These are phyloP conservation scores for Filosporella fistucella DNA, from an alignment of 495 filamentous ascomycete species.

Conservation along the genomic window DNA sequence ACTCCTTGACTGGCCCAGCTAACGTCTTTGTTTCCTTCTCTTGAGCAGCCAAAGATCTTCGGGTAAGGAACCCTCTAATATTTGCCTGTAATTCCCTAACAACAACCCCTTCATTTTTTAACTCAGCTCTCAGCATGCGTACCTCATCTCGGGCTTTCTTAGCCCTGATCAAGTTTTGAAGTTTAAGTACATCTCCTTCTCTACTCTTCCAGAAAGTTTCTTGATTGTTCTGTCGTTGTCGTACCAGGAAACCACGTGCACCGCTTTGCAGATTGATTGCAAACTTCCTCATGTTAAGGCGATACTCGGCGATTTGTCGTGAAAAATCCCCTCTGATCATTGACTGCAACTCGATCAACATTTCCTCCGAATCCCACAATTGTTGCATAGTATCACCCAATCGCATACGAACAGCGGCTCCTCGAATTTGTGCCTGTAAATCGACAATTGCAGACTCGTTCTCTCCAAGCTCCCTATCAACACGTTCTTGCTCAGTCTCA, in stretches of 20 bases:
- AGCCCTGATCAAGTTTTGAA: constrained; percentile 84
- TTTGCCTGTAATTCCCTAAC: constrained; percentile 68
- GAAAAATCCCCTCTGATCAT: constrained; percentile 67
- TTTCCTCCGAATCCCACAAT: constrained; percentile 84
- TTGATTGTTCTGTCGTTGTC: constrained; percentile 55
- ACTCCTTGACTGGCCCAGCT: constrained; percentile 38
- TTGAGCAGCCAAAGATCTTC: constrained; percentile 46
- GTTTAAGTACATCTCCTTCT: constrained; percentile 63
- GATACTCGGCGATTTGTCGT: constrained; percentile 72
- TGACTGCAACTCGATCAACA: constrained; percentile 76
- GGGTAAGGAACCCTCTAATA: constrained; percentile 53
- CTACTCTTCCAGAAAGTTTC: constrained; percentile 66
- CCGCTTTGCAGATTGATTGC: constrained; percentile 73
- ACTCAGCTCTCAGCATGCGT: constrained; percentile 55
- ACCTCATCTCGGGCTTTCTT: constrained; percentile 67
- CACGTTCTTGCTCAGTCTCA: constrained; percentile 85
- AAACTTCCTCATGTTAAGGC: constrained; percentile 73
- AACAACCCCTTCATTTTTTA: constrained; percentile 43
- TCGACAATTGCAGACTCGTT: constrained; percentile 67
- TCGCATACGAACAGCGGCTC: constrained; percentile 69
- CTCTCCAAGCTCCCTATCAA: constrained; percentile 77
- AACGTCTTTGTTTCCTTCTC: constrained; percentile 44
- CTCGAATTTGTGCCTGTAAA: constrained; percentile 83
- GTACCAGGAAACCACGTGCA: constrained; percentile 72
- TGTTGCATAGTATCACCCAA: constrained; percentile 81